phyloP scores from a whole-genome alignment of 2,329 filamentous ascomycete genomes.

The Fusarium compactum region DNA sequence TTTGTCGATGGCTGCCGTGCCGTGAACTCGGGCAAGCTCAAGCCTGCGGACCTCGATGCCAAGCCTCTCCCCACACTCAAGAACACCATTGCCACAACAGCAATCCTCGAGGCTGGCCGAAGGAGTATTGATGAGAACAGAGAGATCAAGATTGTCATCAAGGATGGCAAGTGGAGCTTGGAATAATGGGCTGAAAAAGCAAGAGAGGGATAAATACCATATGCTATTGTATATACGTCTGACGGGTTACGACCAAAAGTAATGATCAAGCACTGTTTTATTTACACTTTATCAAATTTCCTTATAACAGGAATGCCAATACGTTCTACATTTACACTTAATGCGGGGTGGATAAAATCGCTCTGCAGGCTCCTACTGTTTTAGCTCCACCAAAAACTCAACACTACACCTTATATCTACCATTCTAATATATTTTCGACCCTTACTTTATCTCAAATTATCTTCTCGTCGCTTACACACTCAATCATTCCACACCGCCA shows the following conservation, averaged over 20 bases:
- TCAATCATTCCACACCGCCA: not conserved
- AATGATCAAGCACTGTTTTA: slow-evolving; percentile 25
- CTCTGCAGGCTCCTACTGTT: slow-evolving; percentile 11
- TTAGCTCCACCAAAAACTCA: slow-evolving; percentile 41
- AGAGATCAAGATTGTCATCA: slow-evolving; percentile 78
- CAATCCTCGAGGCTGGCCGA: slow-evolving; percentile 88
- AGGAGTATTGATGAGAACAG: slow-evolving; percentile 86
- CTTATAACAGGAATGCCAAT: not conserved
- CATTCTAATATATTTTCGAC: not conserved
- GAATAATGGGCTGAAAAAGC: slow-evolving; percentile 50
- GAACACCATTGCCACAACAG: slow-evolving; percentile 92
- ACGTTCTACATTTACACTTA: slow-evolving; percentile 7
- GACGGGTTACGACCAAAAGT: slow-evolving; percentile 33
- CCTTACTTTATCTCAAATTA: not conserved
- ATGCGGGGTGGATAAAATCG: slow-evolving; percentile 33
- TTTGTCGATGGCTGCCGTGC: slow-evolving; percentile 88
- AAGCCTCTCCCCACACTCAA: slow-evolving; percentile 85
- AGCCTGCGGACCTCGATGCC: slow-evolving; percentile 80
- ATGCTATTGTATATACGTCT: slow-evolving; percentile 14
- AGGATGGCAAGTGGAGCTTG: slow-evolving; percentile 76
- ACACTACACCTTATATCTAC: slow-evolving; percentile 4
- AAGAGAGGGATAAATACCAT: slow-evolving; percentile 21
- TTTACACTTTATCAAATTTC: not conserved
- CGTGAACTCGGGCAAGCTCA: slow-evolving; percentile 79
- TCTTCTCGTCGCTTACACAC: too few species aligned